phyloP scores from a whole-genome alignment of 2,329 filamentous ascomycete genomes.

The Laburnicola sp. region DNA sequence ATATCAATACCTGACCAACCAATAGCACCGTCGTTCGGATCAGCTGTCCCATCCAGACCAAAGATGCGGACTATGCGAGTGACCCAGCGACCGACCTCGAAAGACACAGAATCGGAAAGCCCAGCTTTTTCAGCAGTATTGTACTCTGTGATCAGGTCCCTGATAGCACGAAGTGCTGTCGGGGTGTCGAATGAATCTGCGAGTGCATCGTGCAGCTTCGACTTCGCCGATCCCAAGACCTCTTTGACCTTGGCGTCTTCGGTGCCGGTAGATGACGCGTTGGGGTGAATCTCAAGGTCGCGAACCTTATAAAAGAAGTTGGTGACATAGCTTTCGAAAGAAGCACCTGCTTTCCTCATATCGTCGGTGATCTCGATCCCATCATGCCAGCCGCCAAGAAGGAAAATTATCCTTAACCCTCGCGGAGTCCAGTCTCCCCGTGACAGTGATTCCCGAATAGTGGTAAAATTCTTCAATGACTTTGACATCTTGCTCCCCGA shows the following conservation, averaged over 20 bases:
- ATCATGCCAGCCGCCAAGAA: constrained; percentile 87
- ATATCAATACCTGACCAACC: constrained; percentile 70
- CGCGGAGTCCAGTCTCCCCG: constrained; percentile 74
- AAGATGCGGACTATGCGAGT: constrained; percentile 84
- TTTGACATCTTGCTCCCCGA: constrained; percentile 95
- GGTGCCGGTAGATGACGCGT: constrained; percentile 30
- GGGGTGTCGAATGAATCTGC: constrained; percentile 88
- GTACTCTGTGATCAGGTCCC: constrained; percentile 74
- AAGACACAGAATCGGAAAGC: constrained; percentile 53
- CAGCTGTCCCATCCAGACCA: constrained; percentile 68
- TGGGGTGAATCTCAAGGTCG: constrained; percentile 50
- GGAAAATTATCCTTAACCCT: constrained; percentile 80
- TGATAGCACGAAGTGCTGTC: constrained; percentile 74
- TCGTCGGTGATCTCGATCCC: constrained; percentile 88
- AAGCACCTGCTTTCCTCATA: constrained; percentile 71
- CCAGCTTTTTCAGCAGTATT: constrained; percentile 57
- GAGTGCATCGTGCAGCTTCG: constrained; percentile 66
- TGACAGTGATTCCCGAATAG: constrained; percentile 78
- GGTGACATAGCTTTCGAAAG: constrained; percentile 80
- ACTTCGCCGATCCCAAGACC: constrained; percentile 58
- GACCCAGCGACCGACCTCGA: constrained; percentile 71
- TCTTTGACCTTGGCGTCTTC: constrained; percentile 50
- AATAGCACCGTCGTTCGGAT: constrained; percentile 52
- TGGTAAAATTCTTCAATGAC: constrained; percentile 92
- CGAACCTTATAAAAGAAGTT: constrained; percentile 66